A percentile compares a stretch with the other conserved stretches of the same genome.
These are phyloP conservation scores for Marchantia paleacea DNA, from an alignment of 225 moss, liverwort and hornwort species.

Conservation along the genomic window DNA sequence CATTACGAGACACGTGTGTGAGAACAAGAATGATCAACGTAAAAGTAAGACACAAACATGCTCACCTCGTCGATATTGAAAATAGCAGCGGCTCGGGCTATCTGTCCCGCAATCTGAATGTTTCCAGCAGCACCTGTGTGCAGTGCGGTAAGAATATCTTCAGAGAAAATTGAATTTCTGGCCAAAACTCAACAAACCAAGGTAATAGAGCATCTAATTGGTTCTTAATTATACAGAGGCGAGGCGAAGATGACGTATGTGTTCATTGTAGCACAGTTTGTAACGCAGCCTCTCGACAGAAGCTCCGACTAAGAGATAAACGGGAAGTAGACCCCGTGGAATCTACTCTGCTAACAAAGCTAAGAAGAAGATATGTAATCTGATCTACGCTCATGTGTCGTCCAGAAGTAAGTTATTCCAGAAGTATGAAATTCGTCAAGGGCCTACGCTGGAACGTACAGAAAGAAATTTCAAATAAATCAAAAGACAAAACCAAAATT, in stretches of 20 bases:
- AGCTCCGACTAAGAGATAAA: neutral
- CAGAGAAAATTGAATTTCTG: constrained; percentile 1
- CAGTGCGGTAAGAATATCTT: constrained; percentile 25
- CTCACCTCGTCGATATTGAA: constrained; percentile 90
- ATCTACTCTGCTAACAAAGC: neutral
- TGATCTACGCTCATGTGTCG: neutral
- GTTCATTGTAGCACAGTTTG: too few relatives aligned
- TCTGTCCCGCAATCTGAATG: constrained; percentile 87
- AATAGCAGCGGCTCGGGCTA: constrained; percentile 91
- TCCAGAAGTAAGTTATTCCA: too few relatives aligned
- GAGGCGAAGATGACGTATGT: too few relatives aligned
- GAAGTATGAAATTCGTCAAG: too few relatives aligned
- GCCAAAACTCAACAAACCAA: neutral
- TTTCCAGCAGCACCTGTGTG: constrained; percentile 25
- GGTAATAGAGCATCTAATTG: neutral
- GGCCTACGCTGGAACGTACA: too few relatives aligned
- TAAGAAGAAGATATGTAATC: neutral
- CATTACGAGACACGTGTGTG: neutral
- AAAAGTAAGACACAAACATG: neutral
- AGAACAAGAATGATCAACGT: neutral
- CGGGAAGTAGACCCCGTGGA: neutral
- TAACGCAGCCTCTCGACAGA: too few relatives aligned
- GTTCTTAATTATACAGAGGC: too few relatives aligned
- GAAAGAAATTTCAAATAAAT: neutral
- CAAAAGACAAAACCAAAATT: neutral